These are phyloP conservation scores for Nakazawaea siamensis DNA, from an alignment of 805 yeast genomes.

Conservation along the genomic window DNA sequence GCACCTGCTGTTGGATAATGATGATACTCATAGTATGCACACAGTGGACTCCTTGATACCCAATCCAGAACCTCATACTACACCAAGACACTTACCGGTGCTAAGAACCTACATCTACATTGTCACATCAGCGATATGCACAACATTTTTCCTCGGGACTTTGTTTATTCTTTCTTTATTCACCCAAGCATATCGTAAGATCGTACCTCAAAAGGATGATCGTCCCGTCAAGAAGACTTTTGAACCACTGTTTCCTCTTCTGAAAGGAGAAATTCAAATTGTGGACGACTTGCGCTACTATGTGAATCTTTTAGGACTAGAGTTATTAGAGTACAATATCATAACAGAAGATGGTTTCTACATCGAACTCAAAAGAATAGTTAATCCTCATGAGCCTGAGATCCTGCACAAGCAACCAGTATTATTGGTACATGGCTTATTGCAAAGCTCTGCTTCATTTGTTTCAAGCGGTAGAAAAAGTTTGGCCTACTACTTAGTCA, in stretches of 20 bases:
- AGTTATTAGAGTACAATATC: constrained; percentile 48
- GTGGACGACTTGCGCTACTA: constrained; percentile 60
- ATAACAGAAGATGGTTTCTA: constrained; percentile 77
- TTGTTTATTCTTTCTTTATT: constrained; percentile 3
- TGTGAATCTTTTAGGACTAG: constrained; percentile 51
- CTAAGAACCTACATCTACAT: constrained; percentile 7
- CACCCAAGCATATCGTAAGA: neutral
- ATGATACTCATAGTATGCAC: constrained; percentile 4
- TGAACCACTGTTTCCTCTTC: constrained; percentile 3
- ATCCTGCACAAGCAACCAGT: constrained; percentile 42
- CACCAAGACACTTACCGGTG: constrained; percentile 1
- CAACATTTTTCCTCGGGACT: constrained; percentile 1
- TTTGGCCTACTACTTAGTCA: constrained; percentile 49
- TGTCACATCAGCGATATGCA: constrained; percentile 5
- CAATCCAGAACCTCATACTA: constrained; percentile 9
- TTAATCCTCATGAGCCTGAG: constrained; percentile 35
- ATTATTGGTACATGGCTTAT: constrained; percentile 74
- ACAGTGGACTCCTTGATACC: constrained; percentile 8
- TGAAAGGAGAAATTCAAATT: constrained; percentile 2
- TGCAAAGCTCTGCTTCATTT: constrained; percentile 83
- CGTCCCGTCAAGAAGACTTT: neutral
- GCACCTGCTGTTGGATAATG: neutral
- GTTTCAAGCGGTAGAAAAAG: constrained; percentile 78
- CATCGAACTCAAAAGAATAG: constrained; percentile 55
- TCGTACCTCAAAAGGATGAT: neutral